Percentiles rank a stretch among this genome's conserved stretches.
Evolutionary conservation across 495 filamentous ascomycete species (phyloP).

Genomic region (Penicillium simplicissimum): DNA sequence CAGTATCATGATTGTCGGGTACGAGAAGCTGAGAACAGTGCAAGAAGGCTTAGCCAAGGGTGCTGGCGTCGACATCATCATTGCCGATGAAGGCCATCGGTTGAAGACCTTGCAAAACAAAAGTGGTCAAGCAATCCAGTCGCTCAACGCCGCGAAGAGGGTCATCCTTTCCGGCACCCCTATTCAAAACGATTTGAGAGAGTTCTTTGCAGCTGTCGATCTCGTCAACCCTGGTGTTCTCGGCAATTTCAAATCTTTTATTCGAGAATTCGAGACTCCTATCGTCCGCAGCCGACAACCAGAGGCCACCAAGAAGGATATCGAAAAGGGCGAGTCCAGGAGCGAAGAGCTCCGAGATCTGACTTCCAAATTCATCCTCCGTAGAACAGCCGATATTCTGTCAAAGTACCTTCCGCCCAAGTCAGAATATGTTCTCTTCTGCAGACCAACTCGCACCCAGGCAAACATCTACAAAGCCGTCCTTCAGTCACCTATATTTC

Average conservation of each 20-base stretch:
- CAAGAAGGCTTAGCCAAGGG: constrained; percentile 67
- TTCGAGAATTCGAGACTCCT: constrained; percentile 70
- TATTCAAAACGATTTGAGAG: constrained; percentile 77
- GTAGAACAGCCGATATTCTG: constrained; percentile 73
- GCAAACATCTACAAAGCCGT: constrained; percentile 68
- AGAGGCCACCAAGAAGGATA: constrained; percentile 62
- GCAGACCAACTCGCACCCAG: constrained; percentile 69
- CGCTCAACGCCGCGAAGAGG: constrained; percentile 65
- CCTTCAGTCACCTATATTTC: constrained; percentile 68
- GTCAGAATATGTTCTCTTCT: constrained; percentile 77
- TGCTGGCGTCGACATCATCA: constrained; percentile 69
- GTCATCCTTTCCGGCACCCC: constrained; percentile 78
- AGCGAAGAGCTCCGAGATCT: constrained; percentile 66
- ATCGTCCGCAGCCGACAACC: constrained; percentile 75
- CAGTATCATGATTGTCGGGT: constrained; percentile 79
- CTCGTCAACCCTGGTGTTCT: constrained; percentile 77
- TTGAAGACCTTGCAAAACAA: constrained; percentile 84
- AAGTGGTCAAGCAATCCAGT: constrained; percentile 71
- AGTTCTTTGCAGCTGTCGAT: constrained; percentile 79
- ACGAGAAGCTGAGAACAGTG: constrained; percentile 73
- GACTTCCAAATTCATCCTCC: constrained; percentile 73
- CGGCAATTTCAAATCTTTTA: constrained; percentile 67
- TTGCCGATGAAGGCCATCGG: constrained; percentile 80
- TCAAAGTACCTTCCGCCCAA: constrained; percentile 74
- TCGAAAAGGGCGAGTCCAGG: constrained; percentile 72